Conservation (phyloP, 495 filamentous ascomycete genomes). For the Daldinia childiae region DNA sequence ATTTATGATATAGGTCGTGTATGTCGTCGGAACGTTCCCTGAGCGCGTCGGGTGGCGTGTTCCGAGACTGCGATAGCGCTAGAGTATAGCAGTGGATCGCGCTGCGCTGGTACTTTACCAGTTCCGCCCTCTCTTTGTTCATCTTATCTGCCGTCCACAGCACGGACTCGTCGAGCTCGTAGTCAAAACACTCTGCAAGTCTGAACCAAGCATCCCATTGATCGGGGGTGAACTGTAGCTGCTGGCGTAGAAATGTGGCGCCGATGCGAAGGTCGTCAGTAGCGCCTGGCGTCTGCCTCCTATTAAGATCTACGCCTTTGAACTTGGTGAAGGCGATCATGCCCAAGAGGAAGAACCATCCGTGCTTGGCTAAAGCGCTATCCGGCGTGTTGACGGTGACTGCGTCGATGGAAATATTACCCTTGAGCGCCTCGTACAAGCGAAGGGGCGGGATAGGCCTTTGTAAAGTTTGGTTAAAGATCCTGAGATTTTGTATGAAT, state of each 20-base stretch:
- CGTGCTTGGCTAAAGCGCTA: conserved; percentile 74
- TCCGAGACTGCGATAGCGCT: conserved; percentile 76
- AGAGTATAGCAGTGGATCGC: conserved; percentile 95
- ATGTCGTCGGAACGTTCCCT: conserved; percentile 72
- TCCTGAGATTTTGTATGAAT: conserved; percentile 75
- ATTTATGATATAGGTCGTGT: conserved; percentile 87
- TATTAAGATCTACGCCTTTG: conserved; percentile 73
- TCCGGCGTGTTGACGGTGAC: conserved; percentile 61
- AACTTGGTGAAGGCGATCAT: conserved; percentile 89
- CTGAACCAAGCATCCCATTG: conserved; percentile 98
- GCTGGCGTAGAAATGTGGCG: conserved; percentile 80
- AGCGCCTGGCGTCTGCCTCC: conserved; percentile 77
- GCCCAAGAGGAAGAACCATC: conserved; percentile 93
- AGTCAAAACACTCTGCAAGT: conserved; percentile 89
- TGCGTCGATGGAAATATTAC: conserved; percentile 70
- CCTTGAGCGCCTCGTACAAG: conserved; percentile 79
- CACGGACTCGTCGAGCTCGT: conserved; percentile 88
- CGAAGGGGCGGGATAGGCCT: conserved; percentile 83
- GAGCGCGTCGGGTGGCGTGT: conserved; percentile 67
- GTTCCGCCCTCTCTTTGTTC: conserved; percentile 80
- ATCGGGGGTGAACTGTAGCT: conserved; percentile 83
- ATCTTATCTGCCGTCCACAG: conserved; percentile 97
- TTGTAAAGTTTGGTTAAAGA: conserved; percentile 79
- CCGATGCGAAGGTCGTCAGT: conserved; percentile 89
- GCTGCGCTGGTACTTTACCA: conserved; percentile 78